phyloP scores from a whole-genome alignment of 2,329 filamentous ascomycete genomes.

The Botrytis squamosa region DNA sequence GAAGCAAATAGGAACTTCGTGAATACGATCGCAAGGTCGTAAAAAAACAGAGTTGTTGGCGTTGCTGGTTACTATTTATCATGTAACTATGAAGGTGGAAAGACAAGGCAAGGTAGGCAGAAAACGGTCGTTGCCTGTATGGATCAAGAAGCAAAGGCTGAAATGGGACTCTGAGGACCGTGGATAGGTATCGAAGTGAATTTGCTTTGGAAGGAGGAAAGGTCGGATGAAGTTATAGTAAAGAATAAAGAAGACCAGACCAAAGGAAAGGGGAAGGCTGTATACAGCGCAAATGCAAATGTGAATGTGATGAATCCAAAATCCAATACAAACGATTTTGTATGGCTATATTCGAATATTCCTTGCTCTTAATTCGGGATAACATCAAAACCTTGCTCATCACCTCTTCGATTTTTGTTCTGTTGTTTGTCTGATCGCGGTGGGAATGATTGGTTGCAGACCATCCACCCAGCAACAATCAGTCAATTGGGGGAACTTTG shows the following conservation, averaged over 20 bases:
- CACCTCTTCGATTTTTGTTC: conserved; percentile 7
- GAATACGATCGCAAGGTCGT: conserved; percentile 10
- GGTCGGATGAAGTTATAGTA: neutral
- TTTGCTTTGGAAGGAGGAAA: conserved; percentile 1
- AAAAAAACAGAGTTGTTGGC: neutral
- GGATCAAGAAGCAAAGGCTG: conserved; percentile 7
- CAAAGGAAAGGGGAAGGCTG: conserved; percentile 7
- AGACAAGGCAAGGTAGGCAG: neutral
- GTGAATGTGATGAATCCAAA: neutral
- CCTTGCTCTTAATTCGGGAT: neutral
- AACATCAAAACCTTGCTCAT: conserved; percentile 7
- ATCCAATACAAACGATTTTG: neutral
- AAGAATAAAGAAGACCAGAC: neutral
- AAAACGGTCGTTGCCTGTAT: neutral
- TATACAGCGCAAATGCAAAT: neutral
- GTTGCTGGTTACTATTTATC: neutral
- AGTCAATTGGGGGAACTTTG: neutral
- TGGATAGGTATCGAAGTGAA: conserved; percentile 1
- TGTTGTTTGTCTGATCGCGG: conserved; percentile 16
- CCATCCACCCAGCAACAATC: conserved; percentile 23
- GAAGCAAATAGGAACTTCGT: conserved; percentile 13
- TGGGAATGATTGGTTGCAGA: conserved; percentile 21
- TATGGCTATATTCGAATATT: neutral
- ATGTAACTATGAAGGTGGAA: conserved; percentile 6
- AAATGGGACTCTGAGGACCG: neutral